phyloP scores from a whole-genome alignment of 441 rosid genomes.

The Adansonia grandidieri region DNA sequence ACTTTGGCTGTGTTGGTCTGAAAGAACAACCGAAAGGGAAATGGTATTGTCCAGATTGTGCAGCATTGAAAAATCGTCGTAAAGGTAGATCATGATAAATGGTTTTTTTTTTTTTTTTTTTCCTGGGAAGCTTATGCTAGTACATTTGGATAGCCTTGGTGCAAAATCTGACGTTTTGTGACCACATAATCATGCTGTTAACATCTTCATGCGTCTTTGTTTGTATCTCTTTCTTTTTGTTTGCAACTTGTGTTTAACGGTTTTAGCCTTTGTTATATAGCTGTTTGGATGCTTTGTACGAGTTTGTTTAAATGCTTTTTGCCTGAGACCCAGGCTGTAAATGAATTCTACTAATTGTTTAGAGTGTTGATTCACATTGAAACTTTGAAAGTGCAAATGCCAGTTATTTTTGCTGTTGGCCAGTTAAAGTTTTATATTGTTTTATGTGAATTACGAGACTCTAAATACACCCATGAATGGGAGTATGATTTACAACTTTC shows the following conservation, averaged over 20 bases:
- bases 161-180: background rate
- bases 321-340: background rate
- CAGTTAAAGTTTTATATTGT: too few relatives aligned
- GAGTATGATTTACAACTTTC: too few relatives aligned
- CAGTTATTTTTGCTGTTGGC: background rate
- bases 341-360: background rate
- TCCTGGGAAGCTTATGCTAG: background rate
- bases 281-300: background rate
- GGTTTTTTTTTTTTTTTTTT: background rate
- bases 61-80: conserved; percentile 65
- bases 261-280: conserved; percentile 1
- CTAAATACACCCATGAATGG: too few relatives aligned
- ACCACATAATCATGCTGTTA: background rate
- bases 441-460: too few relatives aligned
- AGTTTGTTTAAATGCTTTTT: background rate
- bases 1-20: conserved; percentile 89
- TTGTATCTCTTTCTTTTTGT: background rate
- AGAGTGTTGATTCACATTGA: background rate
- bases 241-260: background rate
- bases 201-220: background rate
- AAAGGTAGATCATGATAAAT: conserved; percentile 48
- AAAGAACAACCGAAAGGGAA: conserved; percentile 93
- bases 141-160: conserved; percentile 12
- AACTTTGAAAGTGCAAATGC: background rate
- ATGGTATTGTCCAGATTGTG: conserved; percentile 93